These are phyloP conservation scores for Metrosideros polymorpha DNA, from an alignment of 441 rosid genomes.

Conservation along the genomic window DNA sequence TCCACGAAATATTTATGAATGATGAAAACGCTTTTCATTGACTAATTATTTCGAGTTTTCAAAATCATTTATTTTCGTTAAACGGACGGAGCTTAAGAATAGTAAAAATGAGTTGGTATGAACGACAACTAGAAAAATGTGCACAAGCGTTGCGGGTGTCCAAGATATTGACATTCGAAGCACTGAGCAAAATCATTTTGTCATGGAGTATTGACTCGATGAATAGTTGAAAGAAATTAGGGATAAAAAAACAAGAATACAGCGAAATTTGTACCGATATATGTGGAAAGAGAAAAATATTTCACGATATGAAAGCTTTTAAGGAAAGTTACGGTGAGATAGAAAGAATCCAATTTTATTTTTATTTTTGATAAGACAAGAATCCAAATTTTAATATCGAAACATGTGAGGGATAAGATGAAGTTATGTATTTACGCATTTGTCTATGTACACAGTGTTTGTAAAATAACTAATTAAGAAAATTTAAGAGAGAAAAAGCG, in stretches of 20 bases:
- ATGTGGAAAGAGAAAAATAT: background rate
- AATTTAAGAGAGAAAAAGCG: background rate
- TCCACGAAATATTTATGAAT: rapidly evolving
- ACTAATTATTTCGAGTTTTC: no score
- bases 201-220: background rate
- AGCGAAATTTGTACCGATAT: rapidly evolving
- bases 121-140: background rate
- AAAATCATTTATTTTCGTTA: no score
- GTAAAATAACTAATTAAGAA: background rate
- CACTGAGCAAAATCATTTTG: background rate
- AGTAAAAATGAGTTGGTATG: background rate
- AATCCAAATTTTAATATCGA: background rate
- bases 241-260: rapidly evolving
- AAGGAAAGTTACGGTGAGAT: no score
- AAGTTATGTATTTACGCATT: background rate
- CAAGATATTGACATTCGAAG: background rate
- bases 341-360: no score
- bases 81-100: no score
- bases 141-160: background rate
- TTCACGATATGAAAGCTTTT: background rate
- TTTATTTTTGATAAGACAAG: no score
- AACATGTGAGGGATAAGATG: background rate
- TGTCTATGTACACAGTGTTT: background rate
- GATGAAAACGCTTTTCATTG: no score
- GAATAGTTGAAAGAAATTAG: background rate